Evolutionary conservation across 2,329 filamentous ascomycete species (phyloP), one percentile per base, ranked within the genome.

Genomic region (Xylariomycetidae sp.): DNA sequence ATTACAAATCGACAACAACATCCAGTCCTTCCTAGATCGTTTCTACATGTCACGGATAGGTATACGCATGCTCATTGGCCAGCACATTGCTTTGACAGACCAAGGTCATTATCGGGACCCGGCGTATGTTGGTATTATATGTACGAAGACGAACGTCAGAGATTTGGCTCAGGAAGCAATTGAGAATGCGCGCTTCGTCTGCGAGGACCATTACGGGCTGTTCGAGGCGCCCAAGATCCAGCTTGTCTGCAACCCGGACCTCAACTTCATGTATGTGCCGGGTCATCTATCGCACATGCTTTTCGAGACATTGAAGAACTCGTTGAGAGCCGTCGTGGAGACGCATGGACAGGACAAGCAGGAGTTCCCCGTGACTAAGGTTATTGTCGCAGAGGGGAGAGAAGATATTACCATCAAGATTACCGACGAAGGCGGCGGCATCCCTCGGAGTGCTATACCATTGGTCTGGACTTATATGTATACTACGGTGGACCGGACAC

Each of bases 401-500:
- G 92, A 98, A 64, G 92, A 98, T 55, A 98, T 98, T 53, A 98
- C 92, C 5, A 96, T 98, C 69, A 98, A 98, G 66, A 85, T 98
- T 50, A 87, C 85, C 4, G 92, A 98, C 59, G 92, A 98, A 64
- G 92, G 92, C 38, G 92, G 92, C 44, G 92, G 92, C 42, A 97
- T 98, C 33, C 88, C 92, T 1, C 73, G 92, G 52, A 94, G 85
- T 51, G 79, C 88, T 33, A 97, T 98, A 44, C 92, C 92, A 5
- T 74, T 98, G 11, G 92, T 97, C n/a, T 98, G 92, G 92, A 98
- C 92, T 10, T 98, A 98, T 62, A 98, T 97, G 92, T 98, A 98
- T 62, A 98, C 92, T 22, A 98, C 92, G 3, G 92, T 98, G 45
- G 92, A 97, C 61, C 81, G 89, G 50, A 97, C 92, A 15, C 92